Base-by-base conservation (phyloP, 192 early-diverging fungal species). In the Backusella parvicylindrica region DNA sequence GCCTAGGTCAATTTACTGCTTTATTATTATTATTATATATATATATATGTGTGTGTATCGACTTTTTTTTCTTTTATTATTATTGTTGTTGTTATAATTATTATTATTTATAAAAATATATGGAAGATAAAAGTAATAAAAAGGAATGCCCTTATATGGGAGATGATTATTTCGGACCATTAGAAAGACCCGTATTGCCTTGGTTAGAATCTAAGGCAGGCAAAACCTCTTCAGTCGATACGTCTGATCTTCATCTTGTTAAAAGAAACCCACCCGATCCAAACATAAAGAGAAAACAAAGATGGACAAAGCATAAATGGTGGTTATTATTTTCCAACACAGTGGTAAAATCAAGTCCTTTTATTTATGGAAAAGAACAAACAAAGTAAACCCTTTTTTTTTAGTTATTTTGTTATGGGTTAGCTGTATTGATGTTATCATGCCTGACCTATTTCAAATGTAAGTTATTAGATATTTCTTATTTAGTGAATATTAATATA, bases 241-340 rank as follows among this genome's bases (percentile, higher is more conserved):
- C 69, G 2, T 28, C 68, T 11, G 64, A 53, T 36, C 71, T 82
- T 31, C 81, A 82, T 38, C 75, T 76, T 18, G 72, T 82, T 18
- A 82, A 82, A 16, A 40, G 77, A 31, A 79, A 64, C 53, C 31
- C 47, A 6, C 73, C 77, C 31, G 76, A 77, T 37, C 38, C 47
- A 8, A 60, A 33, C 6, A 69, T 40, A 32, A 75, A 66, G 18
- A 50, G 36, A 21, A 68, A 68, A 23, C 74, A 75, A 31, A 73
- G 80, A 21, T 86, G 85, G 85, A 86, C 85, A 0, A 26, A 63
- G 8, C 84, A 84, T 38, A 86, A 86, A 38, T 73, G 78, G 64
- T 70, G 78, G 35, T 50, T 86, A 12, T 76, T 86, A 6, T 16
- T 84, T 11, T 70, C 85, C 1, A 86, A 86, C 43, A 84, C 82